Evolutionary conservation across 352 stramenopile species (phyloP), one percentile per base, ranked within the genome.

Genomic region (Aphanomyces stellatus): DNA sequence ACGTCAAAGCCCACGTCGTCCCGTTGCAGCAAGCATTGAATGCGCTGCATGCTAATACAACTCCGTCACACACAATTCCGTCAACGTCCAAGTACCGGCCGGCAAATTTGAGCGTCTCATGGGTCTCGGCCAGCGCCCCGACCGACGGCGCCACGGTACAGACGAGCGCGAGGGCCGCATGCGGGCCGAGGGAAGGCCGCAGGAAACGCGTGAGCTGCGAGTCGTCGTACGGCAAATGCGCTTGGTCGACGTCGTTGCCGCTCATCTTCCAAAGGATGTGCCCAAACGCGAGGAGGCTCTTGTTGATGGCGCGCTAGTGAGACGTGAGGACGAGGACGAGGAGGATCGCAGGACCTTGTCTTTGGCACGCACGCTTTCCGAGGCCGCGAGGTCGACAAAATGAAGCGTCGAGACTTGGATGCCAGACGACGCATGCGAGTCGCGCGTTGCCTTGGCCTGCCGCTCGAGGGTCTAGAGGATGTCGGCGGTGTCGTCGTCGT

Each of bases 41-140:
- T n/a, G n/a, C n/a, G n/a, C n/a, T n/a, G n/a, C n/a, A n/a, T n/a
- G n/a, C n/a, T n/a, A n/a, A n/a, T n/a, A n/a, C n/a, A n/a, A n/a
- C n/a, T n/a, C n/a, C n/a, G n/a, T n/a, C n/a, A n/a, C n/a, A n/a
- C n/a, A n/a, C n/a, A n/a, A n/a, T n/a, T n/a, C n/a, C n/a, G n/a
- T n/a, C n/a, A n/a, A n/a, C n/a, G n/a, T n/a, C n/a, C n/a, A n/a
- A n/a, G n/a, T n/a, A n/a, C n/a, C 41, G 17, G 30, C 3, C 59
- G 25, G 59, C 59, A 65, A 65, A 65, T n/a, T 65, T 65, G 25
- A 65, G 46, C 2, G 59, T 65, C 7, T 53, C n/a, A 27, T 65
- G 59, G 41, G 59, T 65, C 43, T 65, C 59, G 25, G 10, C n/a
- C 19, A 65, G 19, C 5, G 10, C 17, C 5, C 10, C 6, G n/a